Evolutionary conservation across 768 basidiomycete species (phyloP), one percentile per base, ranked within the genome.

Genomic region (Atractiella rhizophila): DNA sequence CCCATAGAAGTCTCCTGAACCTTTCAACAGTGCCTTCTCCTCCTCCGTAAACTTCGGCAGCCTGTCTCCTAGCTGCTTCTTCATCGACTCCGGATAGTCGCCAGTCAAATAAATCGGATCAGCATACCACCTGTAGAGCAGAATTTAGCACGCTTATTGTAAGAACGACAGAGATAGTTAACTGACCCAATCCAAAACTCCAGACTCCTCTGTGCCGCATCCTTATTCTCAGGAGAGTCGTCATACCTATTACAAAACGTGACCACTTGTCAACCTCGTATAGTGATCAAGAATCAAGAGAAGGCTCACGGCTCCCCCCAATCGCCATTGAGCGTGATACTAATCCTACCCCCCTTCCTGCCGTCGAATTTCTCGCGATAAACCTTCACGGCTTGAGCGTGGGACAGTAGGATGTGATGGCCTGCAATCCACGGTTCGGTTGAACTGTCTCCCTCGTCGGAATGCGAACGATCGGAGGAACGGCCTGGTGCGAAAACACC

Each of bases 91-190:
- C 11, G 40, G 47, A 36, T 47, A 51, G 37, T 47, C 39, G 13
- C 40, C 48, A 19, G 21, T 39, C 21, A 30, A 37, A 36, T 35
- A 53, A 19, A 51, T 28, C 13, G 52, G 52, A 36, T 53, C 52
- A 12, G 52, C 51, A 31, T 41, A 53, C 51, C 19, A 52, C 26
- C n/a, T n/a, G n/a, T n/a, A n/a, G n/a, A n/a, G n/a, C n/a, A n/a
- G n/a, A n/a, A n/a, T n/a, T n/a, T n/a, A n/a, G n/a, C n/a, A n/a
- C n/a, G n/a, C n/a, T n/a, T n/a, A n/a, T n/a, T n/a, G n/a, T n/a
- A n/a, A n/a, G n/a, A n/a, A n/a, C n/a, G n/a, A n/a, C n/a, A n/a
- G n/a, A n/a, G n/a, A n/a, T n/a, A n/a, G n/a, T n/a, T n/a, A n/a
- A n/a, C n/a, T n/a, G n/a, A n/a, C n/a, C 18, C 47, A 8, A 35